A percentile compares a stretch with the other conserved stretches of the same genome.
Evolutionary conservation across 352 stramenopile genomes (phyloP).

Genomic region (Phytophthora tentaculata): DNA sequence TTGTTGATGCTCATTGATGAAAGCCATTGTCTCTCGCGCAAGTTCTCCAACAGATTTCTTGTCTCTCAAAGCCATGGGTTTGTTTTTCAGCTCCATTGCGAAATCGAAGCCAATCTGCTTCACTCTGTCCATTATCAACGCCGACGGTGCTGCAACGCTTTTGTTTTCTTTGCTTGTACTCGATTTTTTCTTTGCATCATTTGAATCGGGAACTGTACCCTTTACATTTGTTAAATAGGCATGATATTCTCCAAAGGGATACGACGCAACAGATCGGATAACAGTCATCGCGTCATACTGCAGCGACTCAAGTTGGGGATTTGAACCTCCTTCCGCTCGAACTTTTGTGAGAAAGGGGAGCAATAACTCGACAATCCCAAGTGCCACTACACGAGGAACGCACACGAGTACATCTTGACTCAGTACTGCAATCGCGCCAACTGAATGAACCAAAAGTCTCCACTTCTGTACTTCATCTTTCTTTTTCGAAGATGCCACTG

Average conservation of each 20-base stretch:
- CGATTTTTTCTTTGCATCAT: conserved; percentile 19
- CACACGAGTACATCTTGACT: conserved; percentile 71
- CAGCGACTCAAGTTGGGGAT: conserved; percentile 38
- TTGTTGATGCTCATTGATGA: conserved; percentile 53
- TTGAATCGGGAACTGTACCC: not conserved
- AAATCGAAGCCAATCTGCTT: conserved; percentile 72
- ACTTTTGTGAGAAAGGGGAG: conserved; percentile 36
- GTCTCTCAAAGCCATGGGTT: conserved; percentile 37
- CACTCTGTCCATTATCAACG: conserved; percentile 52
- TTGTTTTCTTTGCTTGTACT: no score
- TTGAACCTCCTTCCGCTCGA: conserved; percentile 9
- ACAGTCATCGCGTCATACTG: conserved; percentile 61
- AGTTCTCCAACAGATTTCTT: conserved; percentile 68
- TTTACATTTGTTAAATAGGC: conserved; percentile 36
- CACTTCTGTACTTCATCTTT: conserved; percentile 36
- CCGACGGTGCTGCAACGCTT: conserved; percentile 2
- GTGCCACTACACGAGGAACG: conserved; percentile 52
- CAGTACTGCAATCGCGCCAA: conserved; percentile 60
- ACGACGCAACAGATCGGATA: conserved; percentile 60
- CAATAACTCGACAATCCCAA: conserved; percentile 52
- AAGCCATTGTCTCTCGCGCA: conserved; percentile 60
- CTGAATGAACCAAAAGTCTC: conserved; percentile 54
- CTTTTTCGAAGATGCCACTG: conserved; percentile 19
- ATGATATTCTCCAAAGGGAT: conserved; percentile 70
- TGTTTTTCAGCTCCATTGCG: conserved; percentile 55